Percentiles rank a stretch among this genome's conserved stretches.
Evolutionary conservation across 768 basidiomycete species (phyloP).

Genomic region (Tricholoma furcatifolium): DNA sequence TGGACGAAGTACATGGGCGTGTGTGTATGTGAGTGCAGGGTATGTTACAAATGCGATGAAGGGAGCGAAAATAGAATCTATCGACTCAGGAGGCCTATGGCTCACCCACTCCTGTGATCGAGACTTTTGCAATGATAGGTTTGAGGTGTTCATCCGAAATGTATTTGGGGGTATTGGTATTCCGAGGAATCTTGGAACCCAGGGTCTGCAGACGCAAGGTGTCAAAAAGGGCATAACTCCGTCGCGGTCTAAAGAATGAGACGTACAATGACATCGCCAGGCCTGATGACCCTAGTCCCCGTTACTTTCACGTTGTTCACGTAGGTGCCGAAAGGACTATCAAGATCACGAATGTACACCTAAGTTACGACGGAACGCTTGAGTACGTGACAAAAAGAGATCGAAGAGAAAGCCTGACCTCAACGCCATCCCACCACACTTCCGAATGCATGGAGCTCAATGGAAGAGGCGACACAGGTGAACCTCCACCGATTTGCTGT

Average conservation of each 20-base stretch:
- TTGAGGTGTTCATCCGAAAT: conserved; percentile 44
- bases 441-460: conserved; percentile 44
- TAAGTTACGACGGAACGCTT: conserved; percentile 24
- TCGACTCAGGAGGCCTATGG: background rate
- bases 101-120: conserved; percentile 29
- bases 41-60: conserved; percentile 4
- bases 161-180: conserved; percentile 35
- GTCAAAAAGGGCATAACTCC: background rate
- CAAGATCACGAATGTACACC: conserved; percentile 47
- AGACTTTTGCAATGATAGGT: conserved; percentile 42
- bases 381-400: background rate
- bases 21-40: background rate
- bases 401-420: conserved; percentile 26
- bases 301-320: conserved; percentile 43
- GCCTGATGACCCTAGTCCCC: conserved; percentile 33
- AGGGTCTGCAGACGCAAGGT: conserved; percentile 30
- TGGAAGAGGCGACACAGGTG: conserved; percentile 37
- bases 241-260: background rate
- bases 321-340: conserved; percentile 46
- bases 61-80: background rate
- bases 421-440: conserved; percentile 42
- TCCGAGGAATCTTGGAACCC: conserved; percentile 36
- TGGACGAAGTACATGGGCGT: background rate
- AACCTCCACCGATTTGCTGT: conserved; percentile 15
- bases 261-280: conserved; percentile 46